Evolutionary conservation across 495 filamentous ascomycete species (phyloP).

Genomic region (Elasticomyces elasticus): DNA sequence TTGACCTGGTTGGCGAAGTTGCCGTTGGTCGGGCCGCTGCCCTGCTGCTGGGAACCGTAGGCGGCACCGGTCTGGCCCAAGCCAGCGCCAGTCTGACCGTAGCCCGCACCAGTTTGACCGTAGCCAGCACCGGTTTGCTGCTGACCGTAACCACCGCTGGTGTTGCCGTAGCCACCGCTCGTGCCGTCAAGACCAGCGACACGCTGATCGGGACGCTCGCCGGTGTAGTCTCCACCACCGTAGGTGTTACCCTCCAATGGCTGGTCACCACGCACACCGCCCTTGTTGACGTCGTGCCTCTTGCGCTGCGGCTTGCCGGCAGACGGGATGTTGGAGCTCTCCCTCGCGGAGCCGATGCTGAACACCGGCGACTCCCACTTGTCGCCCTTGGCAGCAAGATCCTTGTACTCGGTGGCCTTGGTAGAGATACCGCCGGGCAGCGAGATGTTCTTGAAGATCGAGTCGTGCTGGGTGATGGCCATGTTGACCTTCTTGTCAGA

Average conservation of each 20-base stretch:
- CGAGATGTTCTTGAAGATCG: conserved; percentile 78
- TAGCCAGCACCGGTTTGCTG: conserved; percentile 14
- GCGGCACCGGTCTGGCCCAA: conserved; percentile 6
- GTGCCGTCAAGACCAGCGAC: conserved; percentile 9
- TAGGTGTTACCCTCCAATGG: conserved; percentile 27
- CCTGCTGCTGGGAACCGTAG: neutral
- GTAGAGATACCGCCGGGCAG: conserved; percentile 83
- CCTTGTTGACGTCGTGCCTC: conserved; percentile 38
- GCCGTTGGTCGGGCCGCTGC: conserved; percentile 22
- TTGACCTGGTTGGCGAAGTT: conserved; percentile 49
- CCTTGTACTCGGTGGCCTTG: conserved; percentile 91
- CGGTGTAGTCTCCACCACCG: conserved; percentile 12
- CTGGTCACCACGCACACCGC: conserved; percentile 33
- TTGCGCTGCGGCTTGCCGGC: conserved; percentile 60
- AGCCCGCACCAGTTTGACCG: conserved; percentile 12
- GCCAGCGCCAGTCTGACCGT: neutral
- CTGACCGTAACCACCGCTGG: conserved; percentile 8
- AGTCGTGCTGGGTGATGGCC: conserved; percentile 79
- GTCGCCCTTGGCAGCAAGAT: conserved; percentile 77
- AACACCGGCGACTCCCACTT: conserved; percentile 95
- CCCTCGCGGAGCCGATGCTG: conserved; percentile 67
- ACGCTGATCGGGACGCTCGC: conserved; percentile 14
- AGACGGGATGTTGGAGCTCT: conserved; percentile 59
- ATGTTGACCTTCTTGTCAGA: conserved; percentile 77
- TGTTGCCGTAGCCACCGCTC: conserved; percentile 18